Base-by-base conservation (phyloP, 202 grass and related monocot genomes). In the Setaria italica region DNA sequence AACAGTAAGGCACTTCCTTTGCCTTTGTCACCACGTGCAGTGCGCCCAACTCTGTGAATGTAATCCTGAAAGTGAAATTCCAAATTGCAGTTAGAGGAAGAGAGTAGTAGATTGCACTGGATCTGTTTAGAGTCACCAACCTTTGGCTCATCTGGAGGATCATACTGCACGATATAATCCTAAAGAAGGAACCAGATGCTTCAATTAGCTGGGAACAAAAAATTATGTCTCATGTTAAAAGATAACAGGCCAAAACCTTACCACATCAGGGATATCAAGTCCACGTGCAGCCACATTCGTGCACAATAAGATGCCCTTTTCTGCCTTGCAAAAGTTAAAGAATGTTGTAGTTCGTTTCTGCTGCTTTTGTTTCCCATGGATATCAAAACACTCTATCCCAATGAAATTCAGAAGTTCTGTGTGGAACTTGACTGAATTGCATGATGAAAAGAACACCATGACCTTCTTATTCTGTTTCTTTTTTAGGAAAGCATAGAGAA, bases 401-500 rank as follows among this genome's bases (percentile, higher is more conserved):
- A 98, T 84, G 72, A 94, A 95, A 75, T 86, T 95, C 50, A 98
- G 76, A 87, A 98, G 93, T 58, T 98, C 93, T 9, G 88, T 65
- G 20, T 98, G 93, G 75, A 87, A 98, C 85, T 95, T 98, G 80
- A 98, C 96, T 67, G 96, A 98, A 82, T 87, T 99, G 79, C 96
- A 99, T 35, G 96, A 99, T 64, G 96, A 99, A 89, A 99, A 99
- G 91, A 99, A 99, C 70, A 99, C 93, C 96, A 96, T 95, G 51
- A 99, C 56, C 88, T 99, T 99, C 70, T 97, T 95, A 17, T 89
- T 88, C 48, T 89, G 88, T 62, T 99, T 92, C 82, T 89, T 92
- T 83, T 94, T 99, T 1, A 99, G 93, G 88, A 99, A 99, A 87
- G 93, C 90, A 83, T 96, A 91, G 7, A 99, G 87, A 88, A 99